Percentiles rank a stretch among this genome's conserved stretches.
Conservation (phyloP, 345 rosid species). For the Eucalyptus marginata region DNA sequence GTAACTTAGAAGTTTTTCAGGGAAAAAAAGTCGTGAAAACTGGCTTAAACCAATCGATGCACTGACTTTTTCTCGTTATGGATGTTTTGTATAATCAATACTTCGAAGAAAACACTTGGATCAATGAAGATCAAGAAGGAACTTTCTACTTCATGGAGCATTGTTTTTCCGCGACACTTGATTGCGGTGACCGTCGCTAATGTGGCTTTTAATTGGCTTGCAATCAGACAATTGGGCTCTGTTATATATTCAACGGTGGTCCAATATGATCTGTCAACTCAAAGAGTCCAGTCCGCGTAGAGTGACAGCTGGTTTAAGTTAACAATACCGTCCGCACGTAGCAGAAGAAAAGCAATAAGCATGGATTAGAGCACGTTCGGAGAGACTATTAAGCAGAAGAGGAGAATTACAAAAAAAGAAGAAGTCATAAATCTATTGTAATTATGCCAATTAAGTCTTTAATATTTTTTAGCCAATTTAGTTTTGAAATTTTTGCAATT, state of each 20-base stretch:
- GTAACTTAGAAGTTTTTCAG: too few relatives aligned
- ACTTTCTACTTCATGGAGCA: neutral
- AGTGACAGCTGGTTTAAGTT: neutral
- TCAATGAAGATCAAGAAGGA: neutral
- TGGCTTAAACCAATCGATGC: neutral
- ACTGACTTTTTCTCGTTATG: neutral
- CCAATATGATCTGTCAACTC: neutral
- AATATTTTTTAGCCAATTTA: too few relatives aligned
- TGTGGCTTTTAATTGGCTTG: neutral
- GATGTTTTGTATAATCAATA: neutral
- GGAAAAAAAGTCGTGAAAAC: neutral
- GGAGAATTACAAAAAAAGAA: too few relatives aligned
- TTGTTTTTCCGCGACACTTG: neutral
- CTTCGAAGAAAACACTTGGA: neutral
- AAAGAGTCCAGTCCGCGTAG: neutral
- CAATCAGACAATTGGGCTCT: neutral
- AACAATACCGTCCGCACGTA: neutral
- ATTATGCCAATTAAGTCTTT: too few relatives aligned
- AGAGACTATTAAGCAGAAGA: neutral
- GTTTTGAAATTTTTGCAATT: fast-evolving
- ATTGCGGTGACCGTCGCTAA: neutral
- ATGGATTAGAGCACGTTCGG: neutral
- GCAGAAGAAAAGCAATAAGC: neutral
- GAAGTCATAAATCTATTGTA: too few relatives aligned
- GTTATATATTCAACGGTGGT: neutral